Evolutionary conservation across 345 rosid species (phyloP).

Genomic region (Eutrema heterophyllum): DNA sequence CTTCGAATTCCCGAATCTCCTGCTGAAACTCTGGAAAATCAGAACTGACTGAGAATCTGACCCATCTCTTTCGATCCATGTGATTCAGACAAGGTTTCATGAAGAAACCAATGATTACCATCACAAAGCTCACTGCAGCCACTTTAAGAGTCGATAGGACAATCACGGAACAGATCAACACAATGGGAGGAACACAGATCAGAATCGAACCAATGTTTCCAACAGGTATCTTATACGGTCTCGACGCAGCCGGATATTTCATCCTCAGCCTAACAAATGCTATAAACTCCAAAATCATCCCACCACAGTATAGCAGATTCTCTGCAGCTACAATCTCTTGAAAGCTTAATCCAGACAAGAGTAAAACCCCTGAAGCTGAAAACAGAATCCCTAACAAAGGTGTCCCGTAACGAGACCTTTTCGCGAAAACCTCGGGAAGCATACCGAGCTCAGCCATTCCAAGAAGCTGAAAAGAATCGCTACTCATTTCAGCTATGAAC

Average conservation of each 20-base stretch:
- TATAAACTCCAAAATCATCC: conserved; percentile 68
- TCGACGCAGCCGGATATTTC: conserved; percentile 41
- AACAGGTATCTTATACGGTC: conserved; percentile 65
- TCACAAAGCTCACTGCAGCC: conserved; percentile 41
- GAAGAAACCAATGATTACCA: conserved; percentile 49
- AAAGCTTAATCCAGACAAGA: conserved; percentile 64
- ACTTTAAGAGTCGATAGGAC: conserved; percentile 55
- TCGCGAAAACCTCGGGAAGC: conserved; percentile 57
- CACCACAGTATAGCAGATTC: conserved; percentile 64
- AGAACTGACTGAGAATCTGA: conserved; percentile 36
- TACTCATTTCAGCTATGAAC: conserved; percentile 79
- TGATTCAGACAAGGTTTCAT: conserved; percentile 44
- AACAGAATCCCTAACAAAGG: conserved; percentile 56
- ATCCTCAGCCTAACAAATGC: conserved; percentile 51
- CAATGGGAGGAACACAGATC: conserved; percentile 60
- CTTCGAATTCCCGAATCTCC: not conserved
- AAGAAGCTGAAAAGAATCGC: conserved; percentile 70
- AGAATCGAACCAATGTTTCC: conserved; percentile 52
- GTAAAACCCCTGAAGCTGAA: conserved; percentile 64
- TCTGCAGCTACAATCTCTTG: conserved; percentile 72
- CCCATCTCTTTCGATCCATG: conserved; percentile 45
- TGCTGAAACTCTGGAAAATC: conserved; percentile 18
- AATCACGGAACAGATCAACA: conserved; percentile 51
- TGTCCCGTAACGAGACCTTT: conserved; percentile 55
- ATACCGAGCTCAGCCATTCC: conserved; percentile 77